Evolutionary conservation across 2,329 filamentous ascomycete genomes (phyloP).

Genomic region (Penicillium sp.): DNA sequence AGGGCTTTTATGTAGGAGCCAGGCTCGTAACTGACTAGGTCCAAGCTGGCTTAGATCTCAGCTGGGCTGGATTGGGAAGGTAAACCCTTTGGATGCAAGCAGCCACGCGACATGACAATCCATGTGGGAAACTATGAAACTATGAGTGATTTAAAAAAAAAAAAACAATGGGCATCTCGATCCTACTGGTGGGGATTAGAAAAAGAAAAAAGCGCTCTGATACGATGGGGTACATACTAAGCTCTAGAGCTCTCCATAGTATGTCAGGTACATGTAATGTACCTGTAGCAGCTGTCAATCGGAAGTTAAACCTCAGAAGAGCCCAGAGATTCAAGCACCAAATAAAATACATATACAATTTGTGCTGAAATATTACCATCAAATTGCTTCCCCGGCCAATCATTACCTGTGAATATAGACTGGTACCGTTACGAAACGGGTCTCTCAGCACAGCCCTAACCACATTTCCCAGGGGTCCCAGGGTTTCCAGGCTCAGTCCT

Average conservation of each 20-base stretch:
- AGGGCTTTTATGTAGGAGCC: background rate
- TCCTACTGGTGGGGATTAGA: background rate
- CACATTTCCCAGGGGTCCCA: background rate
- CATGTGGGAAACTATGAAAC: background rate
- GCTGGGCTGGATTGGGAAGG: conserved; percentile 4
- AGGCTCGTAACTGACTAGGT: background rate
- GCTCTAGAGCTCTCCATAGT: conserved; percentile 1
- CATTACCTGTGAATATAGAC: background rate
- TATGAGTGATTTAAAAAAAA: conserved; percentile 6
- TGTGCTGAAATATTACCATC: conserved; percentile 11
- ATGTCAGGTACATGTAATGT: conserved; percentile 7
- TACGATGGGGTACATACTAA: background rate
- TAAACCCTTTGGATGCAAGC: background rate
- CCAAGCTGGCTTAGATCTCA: background rate
- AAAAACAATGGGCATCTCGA: background rate
- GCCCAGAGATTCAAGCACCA: no score
- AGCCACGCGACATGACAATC: conserved; percentile 3
- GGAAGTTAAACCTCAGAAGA: background rate
- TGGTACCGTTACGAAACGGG: conserved; percentile 14
- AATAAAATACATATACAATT: conserved; percentile 6
- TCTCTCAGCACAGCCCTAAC: conserved; percentile 13
- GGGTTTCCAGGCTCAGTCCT: background rate
- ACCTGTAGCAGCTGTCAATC: background rate
- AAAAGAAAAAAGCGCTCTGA: background rate
- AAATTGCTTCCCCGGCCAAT: conserved; percentile 8